Base-by-base conservation (phyloP, 75 land plant genomes). In the Picea glauca region DNA sequence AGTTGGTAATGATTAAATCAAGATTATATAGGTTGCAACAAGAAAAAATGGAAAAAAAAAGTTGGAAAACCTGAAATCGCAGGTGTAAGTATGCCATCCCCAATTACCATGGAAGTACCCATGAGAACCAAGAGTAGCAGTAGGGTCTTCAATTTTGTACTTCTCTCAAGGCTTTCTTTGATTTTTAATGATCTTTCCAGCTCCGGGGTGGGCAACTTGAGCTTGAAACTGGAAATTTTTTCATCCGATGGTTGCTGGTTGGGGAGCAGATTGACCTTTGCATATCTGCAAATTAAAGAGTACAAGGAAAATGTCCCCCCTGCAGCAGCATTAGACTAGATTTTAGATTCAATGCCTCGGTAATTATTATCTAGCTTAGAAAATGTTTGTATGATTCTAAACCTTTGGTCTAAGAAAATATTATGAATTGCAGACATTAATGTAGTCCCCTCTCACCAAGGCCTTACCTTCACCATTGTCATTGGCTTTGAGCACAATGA, bases 221-320 rank as follows among this genome's bases (percentile, higher is more conserved):
- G 87, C 82, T 75, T 82, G 76, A 83, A 92, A 80, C 92, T 94
- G n/a, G 95, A 94, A 8, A 94, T 88, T 5, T 90, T 83, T 75
- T 90, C 90, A 89, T 94, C 97, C 31, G 97, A 88, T 26, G 79
- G 86, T 78, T 94, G 97, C 60, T 81, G 85, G 82, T 89, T 93
- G 72, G 96, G 93, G 40, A 91, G 81, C 62, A 85, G 72, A 79
- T 86, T 94, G n/a, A 95, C 89, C 74, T 96, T 94, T 50, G 95
- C 95, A 82, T 94, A 94, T 72, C 99, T 87, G 70, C 91, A 92
- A 35, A 96, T 84, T 76, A 92, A 78, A 30, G 99, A 92, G 61
- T 94, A 94, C 62, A 96, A 67, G 43, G 99, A 93, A 83, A 96
- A 94, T 72, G 98, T 96, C 31, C 99, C 99, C 56, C 96, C 96